phyloP scores from a whole-genome alignment of 495 filamentous ascomycete species.

The Filosporella fistucella region DNA sequence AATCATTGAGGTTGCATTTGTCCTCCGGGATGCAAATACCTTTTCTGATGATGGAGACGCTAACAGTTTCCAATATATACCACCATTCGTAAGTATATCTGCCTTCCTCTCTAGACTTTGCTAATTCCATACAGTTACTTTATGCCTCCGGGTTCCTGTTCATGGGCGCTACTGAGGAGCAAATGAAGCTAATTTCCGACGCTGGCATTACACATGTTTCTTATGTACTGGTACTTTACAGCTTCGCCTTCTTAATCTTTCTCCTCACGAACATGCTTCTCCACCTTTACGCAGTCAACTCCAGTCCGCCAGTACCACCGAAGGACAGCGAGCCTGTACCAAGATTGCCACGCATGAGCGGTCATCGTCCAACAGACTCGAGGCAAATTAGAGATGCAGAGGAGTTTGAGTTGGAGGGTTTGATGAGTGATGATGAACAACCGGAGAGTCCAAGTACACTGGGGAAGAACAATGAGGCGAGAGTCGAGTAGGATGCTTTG shows the following conservation, averaged over 20 bases:
- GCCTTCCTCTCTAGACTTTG: not conserved
- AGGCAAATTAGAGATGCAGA: slow-evolving; percentile 68
- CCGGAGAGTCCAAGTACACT: slow-evolving; percentile 35
- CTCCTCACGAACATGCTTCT: slow-evolving; percentile 84
- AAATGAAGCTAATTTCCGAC: slow-evolving; percentile 71
- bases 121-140: slow-evolving; percentile 58
- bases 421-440: slow-evolving; percentile 85
- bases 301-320: slow-evolving; percentile 25
- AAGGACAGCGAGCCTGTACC: slow-evolving; percentile 17
- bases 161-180: slow-evolving; percentile 96
- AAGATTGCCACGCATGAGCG: slow-evolving; percentile 40
- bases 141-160: slow-evolving; percentile 95
- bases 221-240: slow-evolving; percentile 87
- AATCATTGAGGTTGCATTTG: slow-evolving; percentile 88
- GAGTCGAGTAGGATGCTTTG: slow-evolving; percentile 24
- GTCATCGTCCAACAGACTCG: slow-evolving; percentile 41
- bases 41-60: slow-evolving; percentile 53
- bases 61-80: slow-evolving; percentile 89
- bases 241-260: slow-evolving; percentile 84
- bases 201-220: slow-evolving; percentile 82
- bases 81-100: slow-evolving; percentile 71
- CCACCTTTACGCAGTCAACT: slow-evolving; percentile 66
- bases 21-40: slow-evolving; percentile 66
- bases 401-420: slow-evolving; percentile 84
- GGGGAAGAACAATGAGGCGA: slow-evolving; percentile 31